Evolutionary conservation across 306 rosid species (phyloP), one percentile per base, ranked within the genome.

Genomic region (Gastrolobium bilobum): DNA sequence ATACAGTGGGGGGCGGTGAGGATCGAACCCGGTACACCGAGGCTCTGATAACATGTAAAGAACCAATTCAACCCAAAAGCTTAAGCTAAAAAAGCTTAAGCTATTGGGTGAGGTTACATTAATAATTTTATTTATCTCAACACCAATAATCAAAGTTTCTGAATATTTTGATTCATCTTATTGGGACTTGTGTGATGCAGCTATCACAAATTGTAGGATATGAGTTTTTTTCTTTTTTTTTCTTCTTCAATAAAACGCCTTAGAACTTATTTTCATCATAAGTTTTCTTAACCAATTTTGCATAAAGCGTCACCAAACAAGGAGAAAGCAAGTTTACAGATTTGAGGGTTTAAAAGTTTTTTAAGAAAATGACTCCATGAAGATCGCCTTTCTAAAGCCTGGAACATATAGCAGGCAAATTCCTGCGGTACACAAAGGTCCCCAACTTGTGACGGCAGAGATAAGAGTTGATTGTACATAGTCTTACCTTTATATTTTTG

Each of bases 241-340:
- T 44, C 2, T 33, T 62, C 38, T 67, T n/a, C 8, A 30, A 4
- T 14, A 29, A 9, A 56, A 47, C 64, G 11, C 57, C 10, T 43
- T 53, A 74, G 37, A 60, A 68, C 20, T 56, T 10, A 30, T 63
- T 31, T 75, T 26, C 26, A 60, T 30, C 29, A 65, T 14, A 53
- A 43, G 44, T 38, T 44, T 83, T 72, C 48, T 15, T 14, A 13
- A 57, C 53, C 68, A 48, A 5, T 26, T 58, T 66, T 58, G 46
- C 31, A 26, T 66, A 14, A 44, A 43, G 37, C 70, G 11, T 76
- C 10, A 61, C 59, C 38, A 82, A 43, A 40, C 60, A 34, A 38
- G 8, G 56, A 61, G 73, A 64, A 64, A 78, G 31, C 13, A 33
- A 30, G 29, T 26, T 75, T 74, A 33, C 9, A 31, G 61, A 72